These are phyloP conservation scores for Asparagopsis taxiformis DNA, from an alignment of 31 red algal genomes.

Conservation along the genomic window DNA sequence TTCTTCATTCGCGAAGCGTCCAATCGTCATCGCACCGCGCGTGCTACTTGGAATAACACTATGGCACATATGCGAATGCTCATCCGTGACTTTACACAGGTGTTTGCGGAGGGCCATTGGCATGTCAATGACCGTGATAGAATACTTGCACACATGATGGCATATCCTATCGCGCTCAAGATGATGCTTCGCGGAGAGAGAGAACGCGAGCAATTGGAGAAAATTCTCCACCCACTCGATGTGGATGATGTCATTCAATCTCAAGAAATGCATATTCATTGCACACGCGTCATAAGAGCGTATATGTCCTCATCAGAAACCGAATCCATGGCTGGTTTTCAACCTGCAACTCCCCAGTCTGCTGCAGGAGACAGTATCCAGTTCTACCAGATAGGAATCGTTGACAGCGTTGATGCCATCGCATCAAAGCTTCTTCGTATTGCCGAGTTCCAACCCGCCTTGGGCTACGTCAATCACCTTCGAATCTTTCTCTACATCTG, in stretches of 20 bases:
- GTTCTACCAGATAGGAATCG: slow-evolving; percentile 4
- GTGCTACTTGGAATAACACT: slow-evolving; percentile 20
- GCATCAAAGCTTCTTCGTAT: slow-evolving; percentile 13
- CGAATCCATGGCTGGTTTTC: background rate
- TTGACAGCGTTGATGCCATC: slow-evolving; percentile 21
- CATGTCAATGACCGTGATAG: slow-evolving; percentile 39
- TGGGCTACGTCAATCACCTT: slow-evolving; percentile 49
- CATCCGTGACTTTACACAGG: slow-evolving; percentile 29
- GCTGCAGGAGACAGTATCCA: slow-evolving; percentile 11
- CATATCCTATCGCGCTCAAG: too few relatives aligned
- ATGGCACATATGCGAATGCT: slow-evolving; percentile 5
- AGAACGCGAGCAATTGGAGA: too few relatives aligned
- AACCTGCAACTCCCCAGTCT: background rate
- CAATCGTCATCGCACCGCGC: too few relatives aligned
- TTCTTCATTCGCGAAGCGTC: too few relatives aligned
- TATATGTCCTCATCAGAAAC: slow-evolving; percentile 30
- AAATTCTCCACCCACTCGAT: slow-evolving; percentile 30
- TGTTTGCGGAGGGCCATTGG: slow-evolving; percentile 32
- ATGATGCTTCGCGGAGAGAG: too few relatives aligned
- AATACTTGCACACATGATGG: slow-evolving; percentile 31
- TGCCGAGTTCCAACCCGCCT: slow-evolving; percentile 23
- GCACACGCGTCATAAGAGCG: too few relatives aligned
- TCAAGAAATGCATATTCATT: too few relatives aligned
- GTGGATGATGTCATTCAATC: slow-evolving; percentile 33
- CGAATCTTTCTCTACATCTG: too few relatives aligned